A percentile compares a stretch with the other conserved stretches of the same genome.
Evolutionary conservation across 2,329 filamentous ascomycete species (phyloP).

Genomic region (Ceratocystis alfenasii): DNA sequence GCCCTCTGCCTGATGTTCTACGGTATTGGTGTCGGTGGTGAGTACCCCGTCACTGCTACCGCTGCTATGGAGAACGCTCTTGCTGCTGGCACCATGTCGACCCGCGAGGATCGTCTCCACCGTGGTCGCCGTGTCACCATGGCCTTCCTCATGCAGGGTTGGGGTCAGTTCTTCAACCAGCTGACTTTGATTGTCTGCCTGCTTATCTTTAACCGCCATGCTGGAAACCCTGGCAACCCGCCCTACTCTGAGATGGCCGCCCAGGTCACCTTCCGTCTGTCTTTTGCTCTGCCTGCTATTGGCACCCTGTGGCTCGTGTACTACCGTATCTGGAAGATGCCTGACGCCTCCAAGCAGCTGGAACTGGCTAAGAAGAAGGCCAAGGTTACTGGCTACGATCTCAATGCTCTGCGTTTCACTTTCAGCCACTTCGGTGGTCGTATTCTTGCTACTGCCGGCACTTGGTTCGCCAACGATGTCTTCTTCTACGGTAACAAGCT

Average conservation of each 20-base stretch:
- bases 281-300: constrained; percentile 79
- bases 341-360: constrained; percentile 71
- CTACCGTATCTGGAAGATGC: constrained; percentile 94
- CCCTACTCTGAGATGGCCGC: constrained; percentile 67
- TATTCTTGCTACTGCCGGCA: constrained; percentile 70
- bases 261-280: constrained; percentile 85
- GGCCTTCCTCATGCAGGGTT: constrained; percentile 96
- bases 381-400: constrained; percentile 84
- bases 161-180: constrained; percentile 95
- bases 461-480: constrained; percentile 94
- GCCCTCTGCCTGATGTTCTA: constrained; percentile 84
- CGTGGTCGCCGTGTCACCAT: constrained; percentile 91
- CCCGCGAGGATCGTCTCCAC: constrained; percentile 84
- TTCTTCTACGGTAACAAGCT: constrained; percentile 99
- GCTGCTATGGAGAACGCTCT: constrained; percentile 88
- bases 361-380: constrained; percentile 71
- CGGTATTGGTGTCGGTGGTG: constrained; percentile 58
- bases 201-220: constrained; percentile 61
- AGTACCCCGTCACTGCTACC: constrained; percentile 94
- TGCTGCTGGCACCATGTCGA: constrained; percentile 75
- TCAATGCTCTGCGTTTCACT: constrained; percentile 66
- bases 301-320: constrained; percentile 92
- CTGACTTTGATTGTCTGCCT: constrained; percentile 75
- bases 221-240: constrained; percentile 44
- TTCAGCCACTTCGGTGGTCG: constrained; percentile 76